Evolutionary conservation across 139 green algal genomes (phyloP), one percentile per base, ranked within the genome.

Genomic region (Picochlorum sp.): DNA sequence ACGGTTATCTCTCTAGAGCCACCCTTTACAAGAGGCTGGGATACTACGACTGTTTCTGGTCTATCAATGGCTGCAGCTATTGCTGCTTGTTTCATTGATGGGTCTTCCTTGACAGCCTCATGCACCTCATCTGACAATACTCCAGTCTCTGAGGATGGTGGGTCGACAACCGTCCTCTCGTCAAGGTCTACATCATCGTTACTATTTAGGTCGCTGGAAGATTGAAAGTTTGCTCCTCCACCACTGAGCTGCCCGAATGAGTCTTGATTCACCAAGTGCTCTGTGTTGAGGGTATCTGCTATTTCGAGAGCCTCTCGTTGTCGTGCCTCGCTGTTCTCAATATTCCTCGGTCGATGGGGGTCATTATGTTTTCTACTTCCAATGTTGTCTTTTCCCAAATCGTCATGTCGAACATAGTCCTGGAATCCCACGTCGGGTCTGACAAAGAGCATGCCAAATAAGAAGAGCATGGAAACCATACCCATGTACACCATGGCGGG

Each of bases 261-360:
- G 13, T 57, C 38, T 28, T 51, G 66, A 28, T 67, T 44, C 41
- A 18, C 52, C 15, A 9, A 4, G 24, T 30, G 11, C 11, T 30
- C 54, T 10, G 9, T 21, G 47, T 54, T 21, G 11, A 21, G n/a
- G 15, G 47, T 54, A 44, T 67, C 61, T 14, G 61, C 37, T 26
- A 59, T 56, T 57, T 67, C 37, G 18, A 59, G 54, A 60, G 44
- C 50, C 49, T 71, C 20, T n/a, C 58, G 52, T 37, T 65, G 34
- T 37, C 45, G 1, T 55, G 58, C 58, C 57, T 65, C 58, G 7
- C 58, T 65, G 13, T 71, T 57, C 6, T 49, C 49, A n/a, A 47
- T n/a, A 28, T 47, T 52, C 23, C 18, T 11, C 21, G 47, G 47
- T 54, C 47, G 16, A 10, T 54, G 47, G 6, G 47, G 47, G n/a